These are phyloP conservation scores for Candida vaughaniae DNA, from an alignment of 805 yeast genomes.

Conservation along the genomic window DNA sequence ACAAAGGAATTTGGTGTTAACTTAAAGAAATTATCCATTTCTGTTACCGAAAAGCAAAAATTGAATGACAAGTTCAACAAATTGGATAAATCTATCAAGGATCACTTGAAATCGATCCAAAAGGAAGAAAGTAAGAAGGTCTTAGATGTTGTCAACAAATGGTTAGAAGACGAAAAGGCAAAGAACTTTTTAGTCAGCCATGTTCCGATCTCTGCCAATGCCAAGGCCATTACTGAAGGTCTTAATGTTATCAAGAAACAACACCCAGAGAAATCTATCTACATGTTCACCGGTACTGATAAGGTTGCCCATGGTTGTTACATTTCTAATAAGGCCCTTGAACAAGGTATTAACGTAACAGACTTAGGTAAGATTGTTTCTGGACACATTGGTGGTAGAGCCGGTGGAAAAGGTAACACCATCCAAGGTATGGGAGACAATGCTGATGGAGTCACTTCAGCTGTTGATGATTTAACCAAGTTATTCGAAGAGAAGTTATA, in stretches of 20 bases:
- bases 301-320: slow-evolving; percentile 96
- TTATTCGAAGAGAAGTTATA: slow-evolving; percentile 59
- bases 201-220: slow-evolving; percentile 72
- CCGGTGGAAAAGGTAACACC: slow-evolving; percentile 97
- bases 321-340: slow-evolving; percentile 67
- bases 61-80: slow-evolving; percentile 71
- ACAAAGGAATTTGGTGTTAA: slow-evolving; percentile 83
- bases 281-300: slow-evolving; percentile 73
- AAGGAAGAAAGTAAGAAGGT: slow-evolving; percentile 85
- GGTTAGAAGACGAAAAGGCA: slow-evolving; percentile 53
- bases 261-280: slow-evolving; percentile 70
- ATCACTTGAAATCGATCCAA: slow-evolving; percentile 82
- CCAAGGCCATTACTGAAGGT: slow-evolving; percentile 94
- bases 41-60: slow-evolving; percentile 75
- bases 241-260: slow-evolving; percentile 78
- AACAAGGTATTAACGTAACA: slow-evolving; percentile 70
- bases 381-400: slow-evolving; percentile 85
- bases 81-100: slow-evolving; percentile 84
- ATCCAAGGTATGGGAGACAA: slow-evolving; percentile 97
- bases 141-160: slow-evolving; percentile 69
- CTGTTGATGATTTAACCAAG: slow-evolving; percentile 67
- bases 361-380: slow-evolving; percentile 74
- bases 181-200: slow-evolving; percentile 62
- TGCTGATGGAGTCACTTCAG: slow-evolving; percentile 63
- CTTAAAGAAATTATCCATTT: slow-evolving; percentile 77